Evolutionary conservation across 306 rosid species (phyloP), one percentile per base, ranked within the genome.

Genomic region (Senna tora): DNA sequence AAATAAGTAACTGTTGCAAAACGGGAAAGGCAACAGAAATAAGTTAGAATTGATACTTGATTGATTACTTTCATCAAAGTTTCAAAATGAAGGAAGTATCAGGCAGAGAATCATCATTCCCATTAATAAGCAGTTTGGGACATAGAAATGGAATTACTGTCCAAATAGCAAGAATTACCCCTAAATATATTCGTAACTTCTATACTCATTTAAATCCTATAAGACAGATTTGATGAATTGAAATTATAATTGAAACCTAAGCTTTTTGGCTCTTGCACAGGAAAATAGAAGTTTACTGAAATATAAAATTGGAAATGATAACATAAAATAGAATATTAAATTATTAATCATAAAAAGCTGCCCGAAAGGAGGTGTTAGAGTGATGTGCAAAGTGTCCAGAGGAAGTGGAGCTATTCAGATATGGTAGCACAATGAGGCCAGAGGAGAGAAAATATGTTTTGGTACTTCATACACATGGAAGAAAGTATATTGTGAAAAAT

Each of bases 1-100:
- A 32, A 67, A 52, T 52, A 32, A 67, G 45, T 52, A 25, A 47
- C 21, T 28, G 62, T 32, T 49, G 65, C 39, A 58, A 16, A 14
- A 75, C 33, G 20, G n/a, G 22, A 17, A 20, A 16, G 20, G 16
- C 6, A 36, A n/a, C 47, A 59, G 22, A 16, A 69, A 58, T 38
- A 41, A 63, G 36, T 69, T 69, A 39, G 34, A 43, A 50, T 0
- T 9, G 58, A 69, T 53, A 68, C 25, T 25, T 25, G 30, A 25
- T 19, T 14, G 30, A 54, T 62, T 60, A 52, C 49, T 51, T 33
- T 25, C 22, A 42, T n/a, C n/a, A 56, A 36, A 33, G 30, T 25
- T 25, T n/a, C n/a, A n/a, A n/a, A n/a, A n/a, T n/a, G n/a, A n/a
- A n/a, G 30, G 30, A 25, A 25, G 30, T 25, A 25, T 25, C 30